Evolutionary conservation across 106 monocot species (phyloP).

Genomic region (Dendrobium chrysotoxum): DNA sequence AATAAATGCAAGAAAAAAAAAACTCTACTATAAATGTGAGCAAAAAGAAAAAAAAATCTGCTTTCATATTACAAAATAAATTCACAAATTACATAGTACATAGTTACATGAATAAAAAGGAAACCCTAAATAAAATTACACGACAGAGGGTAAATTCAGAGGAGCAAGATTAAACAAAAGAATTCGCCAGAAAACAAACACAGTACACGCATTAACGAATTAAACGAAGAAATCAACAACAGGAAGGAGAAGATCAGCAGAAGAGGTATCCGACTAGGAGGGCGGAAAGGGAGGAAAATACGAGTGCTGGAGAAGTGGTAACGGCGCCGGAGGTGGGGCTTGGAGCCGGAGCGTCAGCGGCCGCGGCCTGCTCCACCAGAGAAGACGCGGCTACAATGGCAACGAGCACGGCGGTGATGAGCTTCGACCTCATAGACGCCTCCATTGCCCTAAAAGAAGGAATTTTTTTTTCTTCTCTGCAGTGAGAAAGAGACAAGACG

Average conservation of each 20-base stretch:
- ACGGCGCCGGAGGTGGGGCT: conserved; percentile 15
- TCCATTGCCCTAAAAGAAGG: not conserved
- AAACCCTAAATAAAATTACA: not conserved
- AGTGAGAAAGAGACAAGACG: too few species aligned
- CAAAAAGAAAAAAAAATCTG: not conserved
- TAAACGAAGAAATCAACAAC: not conserved
- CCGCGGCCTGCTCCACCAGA: not conserved
- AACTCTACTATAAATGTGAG: too few species aligned
- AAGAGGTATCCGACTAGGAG: conserved; percentile 5
- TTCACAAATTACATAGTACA: too few species aligned
- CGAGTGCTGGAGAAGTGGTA: not conserved
- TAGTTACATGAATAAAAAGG: not conserved
- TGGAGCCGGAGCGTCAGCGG: conserved; percentile 14
- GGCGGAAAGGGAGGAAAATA: not conserved
- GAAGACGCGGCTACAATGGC: conserved; percentile 6
- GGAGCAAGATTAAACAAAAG: not conserved
- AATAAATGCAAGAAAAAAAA: too few species aligned
- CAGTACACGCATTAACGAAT: not conserved
- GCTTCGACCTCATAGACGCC: not conserved
- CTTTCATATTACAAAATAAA: too few species aligned
- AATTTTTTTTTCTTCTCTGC: not conserved
- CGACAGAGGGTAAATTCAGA: not conserved
- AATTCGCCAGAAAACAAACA: not conserved
- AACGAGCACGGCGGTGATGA: not conserved
- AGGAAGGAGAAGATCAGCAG: not conserved